Conservation (phyloP, 768 basidiomycete species). For the Collybia sordida region DNA sequence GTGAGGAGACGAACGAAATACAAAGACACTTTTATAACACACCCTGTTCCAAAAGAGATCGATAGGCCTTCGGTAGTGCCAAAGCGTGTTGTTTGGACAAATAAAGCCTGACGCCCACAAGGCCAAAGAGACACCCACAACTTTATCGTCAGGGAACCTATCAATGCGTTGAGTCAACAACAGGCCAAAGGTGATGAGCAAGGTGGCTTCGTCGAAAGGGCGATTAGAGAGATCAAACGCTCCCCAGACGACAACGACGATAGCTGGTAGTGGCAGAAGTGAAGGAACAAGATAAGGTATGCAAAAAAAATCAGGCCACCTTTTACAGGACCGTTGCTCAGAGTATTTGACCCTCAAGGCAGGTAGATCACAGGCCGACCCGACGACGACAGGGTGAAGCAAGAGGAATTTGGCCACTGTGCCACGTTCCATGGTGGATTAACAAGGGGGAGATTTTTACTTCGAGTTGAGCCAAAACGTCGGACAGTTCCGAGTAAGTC, state of each 20-base stretch:
- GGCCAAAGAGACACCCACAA: slow-evolving; percentile 35
- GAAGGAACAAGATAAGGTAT: neutral
- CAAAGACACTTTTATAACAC: slow-evolving; percentile 10
- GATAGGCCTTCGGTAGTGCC: slow-evolving; percentile 17
- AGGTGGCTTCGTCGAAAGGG: too few relatives aligned
- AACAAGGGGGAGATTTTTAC: slow-evolving; percentile 10
- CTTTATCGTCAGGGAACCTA: slow-evolving; percentile 1
- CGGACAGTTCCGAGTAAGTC: slow-evolving; percentile 17
- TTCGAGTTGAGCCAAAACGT: slow-evolving; percentile 11
- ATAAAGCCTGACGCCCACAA: slow-evolving; percentile 36
- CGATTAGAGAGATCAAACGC: too few relatives aligned
- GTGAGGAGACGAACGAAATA: slow-evolving; percentile 9
- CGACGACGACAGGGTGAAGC: slow-evolving; percentile 7
- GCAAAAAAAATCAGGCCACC: slow-evolving; percentile 1
- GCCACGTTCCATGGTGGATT: slow-evolving; percentile 16
- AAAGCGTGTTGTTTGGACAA: slow-evolving; percentile 35
- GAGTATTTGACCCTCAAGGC: slow-evolving; percentile 7
- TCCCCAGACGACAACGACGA: neutral
- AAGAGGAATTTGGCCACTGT: slow-evolving; percentile 12
- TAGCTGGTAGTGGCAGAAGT: neutral
- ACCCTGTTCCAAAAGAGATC: slow-evolving; percentile 14
- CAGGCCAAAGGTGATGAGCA: neutral
- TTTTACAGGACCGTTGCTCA: slow-evolving; percentile 7
- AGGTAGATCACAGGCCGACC: slow-evolving; percentile 14
- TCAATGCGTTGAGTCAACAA: neutral